Evolutionary conservation across 2,329 filamentous ascomycete species (phyloP).

Genomic region (Pezicula carpinea): DNA sequence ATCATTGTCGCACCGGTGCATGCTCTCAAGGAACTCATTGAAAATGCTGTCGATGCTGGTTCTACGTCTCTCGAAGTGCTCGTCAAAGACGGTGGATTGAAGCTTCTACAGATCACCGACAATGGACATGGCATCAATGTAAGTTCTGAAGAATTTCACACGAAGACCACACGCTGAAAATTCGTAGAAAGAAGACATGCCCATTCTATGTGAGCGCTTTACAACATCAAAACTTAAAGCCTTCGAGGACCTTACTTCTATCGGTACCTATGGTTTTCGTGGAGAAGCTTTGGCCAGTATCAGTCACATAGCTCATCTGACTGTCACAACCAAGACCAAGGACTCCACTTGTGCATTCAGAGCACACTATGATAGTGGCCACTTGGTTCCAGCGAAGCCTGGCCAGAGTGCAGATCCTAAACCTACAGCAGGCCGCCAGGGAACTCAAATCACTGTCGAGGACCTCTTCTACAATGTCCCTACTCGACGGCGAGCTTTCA

Average conservation of each 20-base stretch:
- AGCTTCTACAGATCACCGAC: constrained; percentile 93
- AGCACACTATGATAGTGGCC: constrained; percentile 81
- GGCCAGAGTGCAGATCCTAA: constrained; percentile 84
- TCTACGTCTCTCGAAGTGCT: constrained; percentile 86
- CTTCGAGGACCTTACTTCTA: constrained; percentile 87
- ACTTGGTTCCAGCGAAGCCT: constrained; percentile 76
- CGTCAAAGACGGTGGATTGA: constrained; percentile 91
- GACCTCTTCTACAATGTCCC: constrained; percentile 97
- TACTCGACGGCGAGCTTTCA: constrained; percentile 80
- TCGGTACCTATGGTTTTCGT: constrained; percentile 95
- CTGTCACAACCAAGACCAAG: constrained; percentile 89
- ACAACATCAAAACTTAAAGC: constrained; percentile 93
- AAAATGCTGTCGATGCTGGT: constrained; percentile 97
- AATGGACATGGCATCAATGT: constrained; percentile 96
- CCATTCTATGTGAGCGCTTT: constrained; percentile 91
- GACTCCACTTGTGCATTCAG: constrained; percentile 86
- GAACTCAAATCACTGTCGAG: constrained; percentile 94
- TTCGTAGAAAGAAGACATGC: constrained; percentile 75
- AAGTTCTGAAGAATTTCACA: constrained; percentile 25
- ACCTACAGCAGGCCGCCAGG: constrained; percentile 77
- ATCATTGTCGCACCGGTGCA: constrained; percentile 98
- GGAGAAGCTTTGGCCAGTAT: constrained; percentile 96
- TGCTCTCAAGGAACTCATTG: constrained; percentile 91
- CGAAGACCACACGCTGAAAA: constrained; percentile 4
- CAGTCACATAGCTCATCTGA: constrained; percentile 94